A percentile compares a stretch with the other conserved stretches of the same genome.
Conservation (phyloP, 2,329 filamentous ascomycete species). For the Penicillium sp. region DNA sequence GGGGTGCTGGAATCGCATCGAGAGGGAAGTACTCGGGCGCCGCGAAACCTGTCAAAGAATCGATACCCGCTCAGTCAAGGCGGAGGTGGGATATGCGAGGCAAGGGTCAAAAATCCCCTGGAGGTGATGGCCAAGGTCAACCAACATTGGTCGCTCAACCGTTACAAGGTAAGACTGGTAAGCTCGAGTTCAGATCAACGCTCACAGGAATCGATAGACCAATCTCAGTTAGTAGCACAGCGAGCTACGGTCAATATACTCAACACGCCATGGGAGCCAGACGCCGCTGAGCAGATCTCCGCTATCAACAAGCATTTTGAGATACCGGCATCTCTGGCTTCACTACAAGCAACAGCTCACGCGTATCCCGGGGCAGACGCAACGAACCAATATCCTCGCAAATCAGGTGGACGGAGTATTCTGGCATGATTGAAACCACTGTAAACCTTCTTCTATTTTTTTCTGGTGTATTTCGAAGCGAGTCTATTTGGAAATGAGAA, state of each 20-base stretch:
- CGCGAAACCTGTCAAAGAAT: constrained; percentile 24
- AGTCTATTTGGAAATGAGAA: neutral
- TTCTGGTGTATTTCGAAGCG: neutral
- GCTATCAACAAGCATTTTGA: constrained; percentile 23
- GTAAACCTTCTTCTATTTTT: neutral
- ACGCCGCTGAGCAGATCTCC: constrained; percentile 2
- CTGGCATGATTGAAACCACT: neutral
- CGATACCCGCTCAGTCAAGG: constrained; percentile 20
- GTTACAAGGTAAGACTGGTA: constrained; percentile 9
- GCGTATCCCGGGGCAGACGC: neutral
- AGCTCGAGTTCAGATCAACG: neutral
- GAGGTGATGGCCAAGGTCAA: constrained; percentile 10
- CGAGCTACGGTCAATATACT: constrained; percentile 24
- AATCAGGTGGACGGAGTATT: neutral
- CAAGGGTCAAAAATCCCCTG: constrained; percentile 5
- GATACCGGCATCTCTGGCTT: constrained; percentile 14
- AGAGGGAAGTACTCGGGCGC: constrained; percentile 24
- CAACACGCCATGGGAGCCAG: constrained; percentile 12
- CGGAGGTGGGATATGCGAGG: constrained; percentile 22
- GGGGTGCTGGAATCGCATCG: constrained; percentile 26
- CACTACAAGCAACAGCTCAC: neutral
- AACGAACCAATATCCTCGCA: neutral
- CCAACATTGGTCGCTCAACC: constrained; percentile 9
- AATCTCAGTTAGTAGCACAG: neutral
- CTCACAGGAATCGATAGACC: neutral